These are phyloP conservation scores for Tolypocladium pustulatum DNA, from an alignment of 2,329 filamentous ascomycete genomes.

Conservation along the genomic window DNA sequence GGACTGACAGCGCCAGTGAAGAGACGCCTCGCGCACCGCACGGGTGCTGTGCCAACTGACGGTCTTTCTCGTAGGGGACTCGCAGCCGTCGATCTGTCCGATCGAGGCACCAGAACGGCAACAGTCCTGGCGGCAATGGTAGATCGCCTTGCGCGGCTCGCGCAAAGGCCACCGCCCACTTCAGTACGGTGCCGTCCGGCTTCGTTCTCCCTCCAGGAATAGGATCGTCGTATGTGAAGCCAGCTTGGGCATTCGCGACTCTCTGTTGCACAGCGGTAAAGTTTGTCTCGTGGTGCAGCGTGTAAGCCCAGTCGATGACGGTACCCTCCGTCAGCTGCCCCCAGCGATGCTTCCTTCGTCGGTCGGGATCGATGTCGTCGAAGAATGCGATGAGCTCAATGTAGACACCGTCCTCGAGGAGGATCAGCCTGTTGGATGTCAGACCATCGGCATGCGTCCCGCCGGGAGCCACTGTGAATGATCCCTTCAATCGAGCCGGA, in stretches of 20 bases:
- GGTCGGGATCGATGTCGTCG: slow-evolving; percentile 26
- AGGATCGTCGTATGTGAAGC: slow-evolving; percentile 36
- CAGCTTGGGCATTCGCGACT: slow-evolving; percentile 19
- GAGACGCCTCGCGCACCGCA: slow-evolving; percentile 41
- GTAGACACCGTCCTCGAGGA: slow-evolving; percentile 54
- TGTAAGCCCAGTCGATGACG: slow-evolving; percentile 52
- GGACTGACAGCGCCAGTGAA: slow-evolving; percentile 27
- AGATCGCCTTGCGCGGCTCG: slow-evolving; percentile 12
- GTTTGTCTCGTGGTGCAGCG: slow-evolving; percentile 21
- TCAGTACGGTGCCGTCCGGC: slow-evolving; percentile 43
- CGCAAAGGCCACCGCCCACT: slow-evolving; percentile 47
- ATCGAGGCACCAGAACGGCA: slow-evolving; percentile 60
- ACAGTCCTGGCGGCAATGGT: slow-evolving; percentile 35
- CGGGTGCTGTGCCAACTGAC: slow-evolving; percentile 30
- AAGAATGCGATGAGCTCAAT: slow-evolving; percentile 57
- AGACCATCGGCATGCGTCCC: slow-evolving; percentile 50
- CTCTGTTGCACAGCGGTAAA: slow-evolving; percentile 26
- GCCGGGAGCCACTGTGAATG: slow-evolving; percentile 49
- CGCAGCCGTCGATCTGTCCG: slow-evolving; percentile 43
- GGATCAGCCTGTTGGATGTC: slow-evolving; percentile 52
- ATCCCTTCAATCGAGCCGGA: slow-evolving; percentile 37
- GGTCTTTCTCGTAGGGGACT: slow-evolving; percentile 32
- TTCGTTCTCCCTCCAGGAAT: slow-evolving; percentile 40
- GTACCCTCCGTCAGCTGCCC: slow-evolving; percentile 36
- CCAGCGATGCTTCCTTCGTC: slow-evolving; percentile 46